phyloP scores from a whole-genome alignment of 331 rosid genomes.

The Prunus yedoensis region DNA sequence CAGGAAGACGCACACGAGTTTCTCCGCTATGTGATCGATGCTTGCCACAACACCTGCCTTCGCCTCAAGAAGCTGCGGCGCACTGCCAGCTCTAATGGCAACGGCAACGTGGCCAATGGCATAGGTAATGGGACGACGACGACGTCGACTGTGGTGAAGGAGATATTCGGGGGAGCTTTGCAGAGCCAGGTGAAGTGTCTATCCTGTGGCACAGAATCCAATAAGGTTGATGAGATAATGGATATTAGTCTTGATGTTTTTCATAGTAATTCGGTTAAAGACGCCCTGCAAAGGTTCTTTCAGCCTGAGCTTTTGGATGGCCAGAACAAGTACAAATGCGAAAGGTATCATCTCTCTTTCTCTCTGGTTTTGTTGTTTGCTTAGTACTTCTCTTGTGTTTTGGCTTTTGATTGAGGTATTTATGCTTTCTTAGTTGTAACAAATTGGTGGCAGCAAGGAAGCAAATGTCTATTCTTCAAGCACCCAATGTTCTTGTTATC shows the following conservation, averaged over 20 bases:
- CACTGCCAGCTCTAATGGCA: constrained; percentile 24
- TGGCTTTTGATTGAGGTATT: constrained; percentile 30
- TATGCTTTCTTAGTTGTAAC: constrained; percentile 63
- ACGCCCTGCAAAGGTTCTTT: constrained; percentile 81
- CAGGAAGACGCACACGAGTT: constrained; percentile 99
- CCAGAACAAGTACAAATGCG: constrained; percentile 92
- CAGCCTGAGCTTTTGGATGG: constrained; percentile 95
- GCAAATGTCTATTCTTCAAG: constrained; percentile 92
- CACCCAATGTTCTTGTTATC: constrained; percentile 88
- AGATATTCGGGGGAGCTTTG: constrained; percentile 91
- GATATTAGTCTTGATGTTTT: constrained; percentile 97
- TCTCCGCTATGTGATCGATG: constrained; percentile 86
- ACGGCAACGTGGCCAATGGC: constrained; percentile 16
- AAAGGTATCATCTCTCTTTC: constrained; percentile 44
- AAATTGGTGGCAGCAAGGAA: constrained; percentile 92
- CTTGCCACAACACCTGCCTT: constrained; percentile 92
- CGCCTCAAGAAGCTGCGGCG: constrained; percentile 79
- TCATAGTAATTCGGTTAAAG: constrained; percentile 87
- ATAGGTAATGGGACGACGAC: constrained; percentile 13
- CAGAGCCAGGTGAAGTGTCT: constrained; percentile 99
- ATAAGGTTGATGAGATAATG: constrained; percentile 98
- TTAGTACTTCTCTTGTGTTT: background rate
- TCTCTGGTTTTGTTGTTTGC: background rate
- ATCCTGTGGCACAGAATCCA: constrained; percentile 88
- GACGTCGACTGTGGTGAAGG: constrained; percentile 60